A percentile compares a stretch with the other conserved stretches of the same genome.
phyloP scores from a whole-genome alignment of 768 basidiomycete species.

The Rhizopogon vinicolor region DNA sequence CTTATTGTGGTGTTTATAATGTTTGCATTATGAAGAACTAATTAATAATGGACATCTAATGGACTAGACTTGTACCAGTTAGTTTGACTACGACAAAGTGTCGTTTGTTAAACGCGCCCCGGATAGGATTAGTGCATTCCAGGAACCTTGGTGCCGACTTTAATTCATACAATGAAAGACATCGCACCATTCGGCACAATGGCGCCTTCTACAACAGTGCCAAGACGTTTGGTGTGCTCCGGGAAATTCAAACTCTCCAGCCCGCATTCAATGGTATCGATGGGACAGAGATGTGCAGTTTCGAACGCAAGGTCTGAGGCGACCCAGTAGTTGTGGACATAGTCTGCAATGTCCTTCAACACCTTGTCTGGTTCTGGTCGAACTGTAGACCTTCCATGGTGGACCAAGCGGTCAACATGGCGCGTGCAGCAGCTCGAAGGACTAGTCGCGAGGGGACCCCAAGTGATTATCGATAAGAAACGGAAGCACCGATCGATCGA shows the following conservation, averaged over 20 bases:
- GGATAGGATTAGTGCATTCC: conserved; percentile 89
- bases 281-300: conserved; percentile 79
- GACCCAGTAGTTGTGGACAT: conserved; percentile 81
- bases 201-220: conserved; percentile 83
- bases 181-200: conserved; percentile 80
- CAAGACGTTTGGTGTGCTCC: conserved; percentile 75
- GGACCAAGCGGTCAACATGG: conserved; percentile 52
- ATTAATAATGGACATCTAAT: not conserved
- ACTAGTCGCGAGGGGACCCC: conserved; percentile 2
- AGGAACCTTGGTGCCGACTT: conserved; percentile 58
- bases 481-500: conserved; percentile 8
- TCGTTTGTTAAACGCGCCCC: conserved; percentile 82
- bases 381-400: conserved; percentile 71
- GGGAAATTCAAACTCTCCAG: conserved; percentile 86
- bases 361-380: conserved; percentile 87
- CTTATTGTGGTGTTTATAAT: not conserved
- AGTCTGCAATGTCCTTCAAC: conserved; percentile 87
- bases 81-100: no score
- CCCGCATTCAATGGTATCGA: conserved; percentile 92
- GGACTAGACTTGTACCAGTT: no score
- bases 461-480: conserved; percentile 24
- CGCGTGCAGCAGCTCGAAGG: conserved; percentile 15
- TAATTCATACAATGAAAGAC: not conserved
- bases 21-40: not conserved
- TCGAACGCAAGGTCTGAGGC: conserved; percentile 82